phyloP scores from a whole-genome alignment of 805 yeast genomes.

The Cyberlindnera saturnus region DNA sequence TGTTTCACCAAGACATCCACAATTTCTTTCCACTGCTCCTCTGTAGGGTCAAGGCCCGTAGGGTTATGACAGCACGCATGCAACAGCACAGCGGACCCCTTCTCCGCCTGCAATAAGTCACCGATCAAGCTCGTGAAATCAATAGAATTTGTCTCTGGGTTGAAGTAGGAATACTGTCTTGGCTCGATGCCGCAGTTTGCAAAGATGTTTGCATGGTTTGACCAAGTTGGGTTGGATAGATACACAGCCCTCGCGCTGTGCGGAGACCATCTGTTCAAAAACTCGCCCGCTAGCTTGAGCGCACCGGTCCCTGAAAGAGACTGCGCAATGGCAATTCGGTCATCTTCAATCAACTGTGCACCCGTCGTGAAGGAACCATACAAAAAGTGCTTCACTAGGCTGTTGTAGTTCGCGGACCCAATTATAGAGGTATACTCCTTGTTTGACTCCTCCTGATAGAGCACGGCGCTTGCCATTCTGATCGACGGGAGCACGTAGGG shows the following conservation, averaged over 20 bases:
- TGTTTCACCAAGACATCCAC: slow-evolving; percentile 53
- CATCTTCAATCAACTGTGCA: slow-evolving; percentile 44
- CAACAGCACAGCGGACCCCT: slow-evolving; percentile 62
- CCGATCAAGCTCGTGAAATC: slow-evolving; percentile 58
- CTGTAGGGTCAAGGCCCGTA: slow-evolving; percentile 87
- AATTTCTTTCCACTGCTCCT: slow-evolving; percentile 74
- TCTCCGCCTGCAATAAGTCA: slow-evolving; percentile 49
- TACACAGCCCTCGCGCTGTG: slow-evolving; percentile 40
- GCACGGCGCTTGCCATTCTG: slow-evolving; percentile 45
- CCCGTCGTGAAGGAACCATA: slow-evolving; percentile 62
- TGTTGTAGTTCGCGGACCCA: slow-evolving; percentile 67
- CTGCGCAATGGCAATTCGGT: slow-evolving; percentile 74
- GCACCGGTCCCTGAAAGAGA: slow-evolving; percentile 96
- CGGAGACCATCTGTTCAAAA: slow-evolving; percentile 52
- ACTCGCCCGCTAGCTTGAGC: slow-evolving; percentile 75
- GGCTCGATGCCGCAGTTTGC: slow-evolving; percentile 62
- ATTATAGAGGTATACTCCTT: slow-evolving; percentile 85
- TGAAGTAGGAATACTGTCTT: slow-evolving; percentile 66
- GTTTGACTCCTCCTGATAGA: slow-evolving; percentile 31
- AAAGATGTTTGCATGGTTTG: slow-evolving; percentile 82
- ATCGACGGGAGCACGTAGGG: slow-evolving; percentile 80
- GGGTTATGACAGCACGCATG: slow-evolving; percentile 98
- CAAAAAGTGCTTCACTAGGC: slow-evolving; percentile 61
- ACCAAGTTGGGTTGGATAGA: slow-evolving; percentile 91
- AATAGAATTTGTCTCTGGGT: slow-evolving; percentile 51